These are phyloP conservation scores for Russula compacta DNA, from an alignment of 768 basidiomycete genomes.

Conservation along the genomic window DNA sequence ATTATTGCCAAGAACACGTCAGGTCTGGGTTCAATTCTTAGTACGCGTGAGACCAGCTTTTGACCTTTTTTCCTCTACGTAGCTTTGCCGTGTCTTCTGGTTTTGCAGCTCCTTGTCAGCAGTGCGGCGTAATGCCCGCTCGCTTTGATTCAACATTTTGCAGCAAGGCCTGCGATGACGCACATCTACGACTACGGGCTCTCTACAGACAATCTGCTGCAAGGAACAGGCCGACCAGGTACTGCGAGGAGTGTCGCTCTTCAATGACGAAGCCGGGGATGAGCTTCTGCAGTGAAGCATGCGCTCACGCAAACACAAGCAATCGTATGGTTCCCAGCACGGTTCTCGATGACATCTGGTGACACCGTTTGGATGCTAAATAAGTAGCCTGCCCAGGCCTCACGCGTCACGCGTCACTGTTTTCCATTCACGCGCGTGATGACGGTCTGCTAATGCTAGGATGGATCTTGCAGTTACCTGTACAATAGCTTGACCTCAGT, in stretches of 20 bases:
- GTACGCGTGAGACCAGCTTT: too few relatives aligned
- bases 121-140: not conserved
- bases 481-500: too few relatives aligned
- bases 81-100: not conserved
- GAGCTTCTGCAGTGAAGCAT: not conserved
- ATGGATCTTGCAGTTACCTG: too few relatives aligned
- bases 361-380: too few relatives aligned
- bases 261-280: not conserved
- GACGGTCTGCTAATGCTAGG: too few relatives aligned
- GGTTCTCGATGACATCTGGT: too few relatives aligned
- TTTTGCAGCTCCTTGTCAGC: not conserved
- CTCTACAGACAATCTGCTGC: not conserved
- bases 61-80: not conserved
- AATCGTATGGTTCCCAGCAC: too few relatives aligned
- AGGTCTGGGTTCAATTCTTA: not conserved
- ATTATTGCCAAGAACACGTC: not conserved
- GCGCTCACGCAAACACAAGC: too few relatives aligned
- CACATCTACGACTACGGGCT: not conserved
- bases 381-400: too few relatives aligned
- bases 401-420: too few relatives aligned
- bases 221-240: not conserved
- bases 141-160: not conserved
- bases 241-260: not conserved
- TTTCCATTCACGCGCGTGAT: too few relatives aligned
- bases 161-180: not conserved